These are phyloP conservation scores for Chaetomium olivaceum DNA, from an alignment of 2,329 filamentous ascomycete species.

Conservation along the genomic window DNA sequence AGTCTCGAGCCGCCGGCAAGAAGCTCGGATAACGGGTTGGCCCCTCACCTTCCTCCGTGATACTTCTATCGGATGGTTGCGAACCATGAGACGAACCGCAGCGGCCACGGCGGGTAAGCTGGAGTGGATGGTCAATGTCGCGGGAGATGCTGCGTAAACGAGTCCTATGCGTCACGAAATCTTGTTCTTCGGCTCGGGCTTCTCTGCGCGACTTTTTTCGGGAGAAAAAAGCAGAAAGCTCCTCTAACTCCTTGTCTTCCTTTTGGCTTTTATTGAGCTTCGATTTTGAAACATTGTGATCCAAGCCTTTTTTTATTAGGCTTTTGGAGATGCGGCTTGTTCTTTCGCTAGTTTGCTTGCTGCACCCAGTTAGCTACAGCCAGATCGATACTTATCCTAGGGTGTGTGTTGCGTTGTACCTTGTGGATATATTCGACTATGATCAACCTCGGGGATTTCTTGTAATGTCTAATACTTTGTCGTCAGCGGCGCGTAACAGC, in stretches of 20 bases:
- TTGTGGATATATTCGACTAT: conserved; percentile 3
- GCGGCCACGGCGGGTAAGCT: not conserved
- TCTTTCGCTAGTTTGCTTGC: conserved; percentile 6
- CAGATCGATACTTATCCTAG: too few species aligned
- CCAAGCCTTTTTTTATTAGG: not conserved
- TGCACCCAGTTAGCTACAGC: conserved; percentile 4
- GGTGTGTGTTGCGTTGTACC: not conserved
- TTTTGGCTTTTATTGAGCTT: conserved; percentile 32
- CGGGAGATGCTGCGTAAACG: not conserved
- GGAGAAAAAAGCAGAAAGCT: conserved; percentile 42
- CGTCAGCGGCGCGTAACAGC: not conserved
- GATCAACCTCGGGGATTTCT: not conserved
- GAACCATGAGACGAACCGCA: not conserved
- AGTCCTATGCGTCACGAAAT: not conserved
- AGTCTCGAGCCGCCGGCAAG: not conserved
- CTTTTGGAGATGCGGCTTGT: not conserved
- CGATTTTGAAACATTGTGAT: not conserved
- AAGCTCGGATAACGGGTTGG: not conserved
- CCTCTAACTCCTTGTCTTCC: conserved; percentile 39
- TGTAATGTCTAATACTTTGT: not conserved
- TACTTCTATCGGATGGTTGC: not conserved
- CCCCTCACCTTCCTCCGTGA: not conserved
- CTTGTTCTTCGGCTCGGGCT: not conserved
- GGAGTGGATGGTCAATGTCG: not conserved
- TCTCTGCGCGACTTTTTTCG: not conserved